phyloP scores from a whole-genome alignment of 2,329 filamentous ascomycete species.

The Penicillium sclerotigenum region DNA sequence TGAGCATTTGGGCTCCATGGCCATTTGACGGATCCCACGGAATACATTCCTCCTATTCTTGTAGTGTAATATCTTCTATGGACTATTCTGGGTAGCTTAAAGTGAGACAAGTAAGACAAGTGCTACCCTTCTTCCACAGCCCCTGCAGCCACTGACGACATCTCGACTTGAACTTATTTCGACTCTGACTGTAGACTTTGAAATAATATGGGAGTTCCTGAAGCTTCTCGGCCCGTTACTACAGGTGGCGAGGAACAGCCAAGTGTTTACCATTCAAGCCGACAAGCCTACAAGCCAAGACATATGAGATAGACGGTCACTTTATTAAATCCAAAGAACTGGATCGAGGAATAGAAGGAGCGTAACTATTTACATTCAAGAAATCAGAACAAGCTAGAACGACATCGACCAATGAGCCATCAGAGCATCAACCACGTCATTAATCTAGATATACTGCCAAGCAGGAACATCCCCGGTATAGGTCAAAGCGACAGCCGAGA shows the following conservation, averaged over 20 bases:
- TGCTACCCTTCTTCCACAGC: background rate
- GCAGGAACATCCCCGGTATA: conserved; percentile 30
- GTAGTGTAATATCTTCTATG: background rate
- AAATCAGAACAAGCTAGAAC: background rate
- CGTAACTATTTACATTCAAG: background rate
- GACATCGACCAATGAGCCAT: background rate
- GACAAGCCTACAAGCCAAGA: background rate
- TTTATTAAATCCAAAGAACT: background rate
- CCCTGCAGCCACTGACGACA: background rate
- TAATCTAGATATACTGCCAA: conserved; percentile 42
- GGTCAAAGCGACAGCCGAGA: conserved; percentile 36
- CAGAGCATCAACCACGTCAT: background rate
- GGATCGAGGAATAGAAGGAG: background rate
- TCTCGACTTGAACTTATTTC: background rate
- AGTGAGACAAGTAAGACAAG: background rate
- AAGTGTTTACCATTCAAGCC: no score
- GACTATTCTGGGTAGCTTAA: background rate
- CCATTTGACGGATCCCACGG: background rate
- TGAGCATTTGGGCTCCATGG: background rate
- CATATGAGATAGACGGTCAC: background rate
- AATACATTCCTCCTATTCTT: background rate
- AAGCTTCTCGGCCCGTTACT: background rate
- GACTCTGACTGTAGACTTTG: background rate
- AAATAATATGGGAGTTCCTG: background rate
- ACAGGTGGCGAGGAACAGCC: background rate